phyloP scores from a whole-genome alignment of 2,329 filamentous ascomycete species.

The Aspergillus ochraceoroseus region DNA sequence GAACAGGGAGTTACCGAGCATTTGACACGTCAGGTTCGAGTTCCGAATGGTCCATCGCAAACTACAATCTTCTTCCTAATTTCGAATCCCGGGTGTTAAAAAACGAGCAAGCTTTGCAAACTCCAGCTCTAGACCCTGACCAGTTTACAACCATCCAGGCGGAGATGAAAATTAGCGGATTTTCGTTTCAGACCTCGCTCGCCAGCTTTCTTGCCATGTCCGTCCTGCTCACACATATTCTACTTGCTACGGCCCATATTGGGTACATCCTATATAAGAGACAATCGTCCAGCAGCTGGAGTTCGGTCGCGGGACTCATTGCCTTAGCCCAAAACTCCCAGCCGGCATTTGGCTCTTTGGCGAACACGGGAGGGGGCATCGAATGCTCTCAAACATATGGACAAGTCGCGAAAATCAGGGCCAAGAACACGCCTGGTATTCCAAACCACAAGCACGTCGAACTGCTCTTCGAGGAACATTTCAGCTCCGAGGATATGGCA shows the following conservation, averaged over 20 bases:
- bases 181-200: conserved; percentile 6
- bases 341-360: conserved; percentile 2
- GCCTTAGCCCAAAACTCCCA: conserved; percentile 10
- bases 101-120: conserved; percentile 3
- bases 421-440: not conserved
- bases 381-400: conserved; percentile 4
- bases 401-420: conserved; percentile 4
- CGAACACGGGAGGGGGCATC: conserved; percentile 7
- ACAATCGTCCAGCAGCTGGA: conserved; percentile 9
- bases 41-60: conserved; percentile 1
- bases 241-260: not conserved
- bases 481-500: not conserved
- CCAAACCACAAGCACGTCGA: conserved; percentile 4
- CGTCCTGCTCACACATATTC: conserved; percentile 6
- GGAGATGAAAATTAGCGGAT: conserved; percentile 9
- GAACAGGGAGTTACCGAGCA: conserved; percentile 6
- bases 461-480: conserved; percentile 1
- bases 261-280: conserved; percentile 2
- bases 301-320: conserved; percentile 7
- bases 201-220: conserved; percentile 8
- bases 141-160: not conserved
- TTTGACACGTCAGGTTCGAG: conserved; percentile 4
- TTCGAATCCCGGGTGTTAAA: conserved; percentile 6
- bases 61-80: conserved; percentile 3
- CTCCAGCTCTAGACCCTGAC: not conserved